Evolutionary conservation across 805 yeast species (phyloP), one percentile per base, ranked within the genome.

Genomic region (Starmerella apis): DNA sequence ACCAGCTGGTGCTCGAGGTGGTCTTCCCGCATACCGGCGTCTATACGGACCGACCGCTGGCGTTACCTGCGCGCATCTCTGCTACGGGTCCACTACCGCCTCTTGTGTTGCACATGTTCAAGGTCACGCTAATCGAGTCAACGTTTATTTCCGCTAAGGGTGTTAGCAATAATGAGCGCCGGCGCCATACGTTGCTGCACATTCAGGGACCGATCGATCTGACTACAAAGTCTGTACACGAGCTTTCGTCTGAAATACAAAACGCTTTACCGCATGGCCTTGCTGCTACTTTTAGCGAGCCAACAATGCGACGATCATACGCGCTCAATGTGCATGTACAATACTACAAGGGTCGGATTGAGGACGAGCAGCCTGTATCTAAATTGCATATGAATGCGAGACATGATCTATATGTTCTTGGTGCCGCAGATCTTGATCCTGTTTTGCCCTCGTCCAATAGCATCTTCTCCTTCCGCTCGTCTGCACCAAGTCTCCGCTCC

Each of bases 291-390:
- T 53, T 53, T 39, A 19, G 24, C 18, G 33, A 22, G 18, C 27
- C 32, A 18, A 43, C 43, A 27, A 47, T 53, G 42, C 18, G 39
- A 10, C 54, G 56, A 13, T 18, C 32, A 24, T 53, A 53, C 49
- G 33, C 33, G 13, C 27, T 51, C 31, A 42, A 39, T 23, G 48
- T 53, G 31, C 46, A 46, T 32, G 27, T 43, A 20, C 37, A 36
- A 35, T 35, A 47, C 35, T 45, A 46, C 28, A 48, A 48, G 36
- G 47, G 49, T 27, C 24, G 37, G 39, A 36, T 47, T 8, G 32
- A 24, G 36, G 32, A 33, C 24, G 46, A 43, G 20, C 16, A 14
- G 25, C 39, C 54, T 11, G 16, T 25, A 6, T 23, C 35, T 25
- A 31, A 28, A 22, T 33, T 50, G 30, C 50, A 50, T 25, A 19